Evolutionary conservation across 306 rosid genomes (phyloP).

Genomic region (Cyclanthera cordifolia): DNA sequence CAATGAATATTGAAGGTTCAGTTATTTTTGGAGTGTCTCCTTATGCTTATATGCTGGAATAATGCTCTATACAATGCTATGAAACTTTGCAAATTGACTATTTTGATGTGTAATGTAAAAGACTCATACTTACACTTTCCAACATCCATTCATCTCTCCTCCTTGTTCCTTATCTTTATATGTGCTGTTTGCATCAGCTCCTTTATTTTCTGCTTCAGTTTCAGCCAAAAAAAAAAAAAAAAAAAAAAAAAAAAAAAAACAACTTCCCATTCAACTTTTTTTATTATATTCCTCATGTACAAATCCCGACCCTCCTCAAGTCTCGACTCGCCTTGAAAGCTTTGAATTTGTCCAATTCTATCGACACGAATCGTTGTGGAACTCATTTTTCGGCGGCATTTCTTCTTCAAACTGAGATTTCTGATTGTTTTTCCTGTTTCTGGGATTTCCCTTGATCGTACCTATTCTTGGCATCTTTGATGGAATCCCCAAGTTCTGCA

Average conservation of each 20-base stretch:
- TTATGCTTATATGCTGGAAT: background rate
- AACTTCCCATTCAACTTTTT: background rate
- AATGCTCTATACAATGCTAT: slow-evolving; percentile 1
- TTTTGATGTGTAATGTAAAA: slow-evolving; percentile 7
- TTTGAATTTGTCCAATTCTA: background rate
- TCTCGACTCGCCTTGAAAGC: background rate
- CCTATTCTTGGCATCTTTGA: slow-evolving; percentile 24
- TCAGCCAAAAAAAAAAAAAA: background rate
- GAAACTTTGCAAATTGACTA: background rate
- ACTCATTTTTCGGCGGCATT: background rate
- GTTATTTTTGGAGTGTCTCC: background rate
- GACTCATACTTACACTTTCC: background rate
- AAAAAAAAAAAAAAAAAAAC: background rate
- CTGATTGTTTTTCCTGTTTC: background rate
- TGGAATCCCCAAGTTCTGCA: slow-evolving; percentile 24
- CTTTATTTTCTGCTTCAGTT: slow-evolving; percentile 9
- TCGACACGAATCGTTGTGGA: background rate
- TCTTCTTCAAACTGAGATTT: background rate
- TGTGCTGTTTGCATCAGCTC: background rate
- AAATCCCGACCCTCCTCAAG: background rate
- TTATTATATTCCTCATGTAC: background rate
- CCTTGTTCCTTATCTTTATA: background rate
- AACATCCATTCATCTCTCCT: background rate
- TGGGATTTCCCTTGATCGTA: slow-evolving; percentile 26
- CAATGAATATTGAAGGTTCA: background rate